A percentile compares a stretch with the other conserved stretches of the same genome.
Conservation (phyloP, 2,329 filamentous ascomycete species). For the Alternaria triticina region DNA sequence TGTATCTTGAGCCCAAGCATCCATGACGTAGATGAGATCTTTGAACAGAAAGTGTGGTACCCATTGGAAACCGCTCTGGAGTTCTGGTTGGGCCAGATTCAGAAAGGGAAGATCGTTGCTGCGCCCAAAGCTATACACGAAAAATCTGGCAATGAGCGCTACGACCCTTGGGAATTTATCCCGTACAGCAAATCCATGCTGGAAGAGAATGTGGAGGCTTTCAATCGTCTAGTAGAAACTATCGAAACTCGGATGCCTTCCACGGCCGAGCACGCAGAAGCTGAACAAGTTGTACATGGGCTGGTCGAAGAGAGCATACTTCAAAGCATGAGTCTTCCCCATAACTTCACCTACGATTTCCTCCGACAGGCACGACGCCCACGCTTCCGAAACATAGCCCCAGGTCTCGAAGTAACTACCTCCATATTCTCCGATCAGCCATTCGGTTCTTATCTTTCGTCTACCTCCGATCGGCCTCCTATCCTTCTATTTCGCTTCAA, state of each 20-base stretch:
- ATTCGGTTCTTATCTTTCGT: conserved; percentile 4
- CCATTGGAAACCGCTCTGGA: conserved; percentile 14
- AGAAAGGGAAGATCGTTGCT: conserved; percentile 13
- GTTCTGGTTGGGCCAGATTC: conserved; percentile 18
- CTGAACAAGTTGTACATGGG: neutral
- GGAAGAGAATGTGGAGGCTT: conserved; percentile 16
- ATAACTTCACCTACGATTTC: conserved; percentile 18
- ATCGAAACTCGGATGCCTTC: conserved; percentile 2
- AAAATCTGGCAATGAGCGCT: neutral
- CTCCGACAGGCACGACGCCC: conserved; percentile 11
- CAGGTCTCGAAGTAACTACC: conserved; percentile 16
- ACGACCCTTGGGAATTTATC: conserved; percentile 13
- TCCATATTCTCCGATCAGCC: conserved; percentile 8
- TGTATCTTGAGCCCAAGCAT: conserved; percentile 1
- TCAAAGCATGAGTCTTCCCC: neutral
- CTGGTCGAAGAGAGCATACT: conserved; percentile 8
- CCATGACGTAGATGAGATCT: neutral
- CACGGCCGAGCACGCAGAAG: neutral
- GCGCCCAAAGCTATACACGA: neutral
- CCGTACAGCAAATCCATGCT: conserved; percentile 13
- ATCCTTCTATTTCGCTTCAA: conserved; percentile 11
- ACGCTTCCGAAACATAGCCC: conserved; percentile 21
- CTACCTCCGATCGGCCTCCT: neutral
- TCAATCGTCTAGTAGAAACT: conserved; percentile 15
- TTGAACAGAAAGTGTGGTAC: conserved; percentile 14